Base-by-base conservation (phyloP, 345 rosid species). In the Aegle marmelos region DNA sequence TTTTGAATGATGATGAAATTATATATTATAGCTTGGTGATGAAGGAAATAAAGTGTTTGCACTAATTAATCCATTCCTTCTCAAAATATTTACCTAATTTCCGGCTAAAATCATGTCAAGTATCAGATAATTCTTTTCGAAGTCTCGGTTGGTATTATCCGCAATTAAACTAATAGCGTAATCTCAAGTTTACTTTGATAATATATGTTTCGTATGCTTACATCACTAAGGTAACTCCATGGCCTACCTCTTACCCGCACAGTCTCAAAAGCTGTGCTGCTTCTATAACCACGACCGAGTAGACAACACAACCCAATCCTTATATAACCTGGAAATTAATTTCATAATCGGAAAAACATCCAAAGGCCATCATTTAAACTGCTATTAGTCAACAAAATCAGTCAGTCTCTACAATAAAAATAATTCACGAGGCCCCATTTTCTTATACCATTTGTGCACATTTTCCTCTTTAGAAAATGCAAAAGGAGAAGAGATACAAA, bases 241-340 rank as follows among this genome's bases (percentile, higher is more conserved):
- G 77, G 78, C 74, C 78, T 58, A 73, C 83, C 74, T 74, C 13
- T 45, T 54, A 37, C 80, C 82, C 66, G 14, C 70, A 45, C 28
- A 72, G 39, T 33, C 66, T 68, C 14, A 41, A 71, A 65, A 71
- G 33, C 56, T 3, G 3, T 17, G 25, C 45, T 76, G 80, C 57
- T 80, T 56, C 84, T 62, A 7, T 34, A 45, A 53, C 30, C 22
- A 76, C 64, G 76, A 37, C 79, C 72, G 24, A 79, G 56, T 48
- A 39, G 70, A 39, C 59, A 41, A 41, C 70, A 34, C 11, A 25
- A 8, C 37, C 78, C 61, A 48, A n/a, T 16, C 6, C 22, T 45
- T 74, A 21, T 30, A 62, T 31, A 24, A 57, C 36, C 74, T 6
- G 7, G 16, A n/a, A 77, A 28, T 27, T 16, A 33, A 25, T 64